Base-by-base conservation (phyloP, 768 basidiomycete genomes). In the Termitomyces sp. region DNA sequence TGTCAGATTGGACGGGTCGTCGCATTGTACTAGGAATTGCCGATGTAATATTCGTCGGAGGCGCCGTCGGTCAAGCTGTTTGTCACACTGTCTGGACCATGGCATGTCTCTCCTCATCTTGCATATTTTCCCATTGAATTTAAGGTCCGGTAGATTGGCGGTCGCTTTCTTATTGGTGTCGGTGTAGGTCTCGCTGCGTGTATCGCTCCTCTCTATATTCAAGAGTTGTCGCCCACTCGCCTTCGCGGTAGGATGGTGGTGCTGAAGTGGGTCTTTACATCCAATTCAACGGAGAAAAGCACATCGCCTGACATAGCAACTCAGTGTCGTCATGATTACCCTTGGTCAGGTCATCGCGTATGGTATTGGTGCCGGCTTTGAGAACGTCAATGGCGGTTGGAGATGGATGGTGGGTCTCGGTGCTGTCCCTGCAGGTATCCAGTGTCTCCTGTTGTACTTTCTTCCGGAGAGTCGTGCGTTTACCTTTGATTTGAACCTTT, bases 381-480 rank as follows among this genome's bases (percentile, higher is more conserved):
- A 75, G 55, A 77, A 79, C 54, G 68, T 79, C 51, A 68, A 68
- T 32, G 70, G 76, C 3, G 90, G 90, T 2, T 93, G 90, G 90
- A 72, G 90, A 50, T 92, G 82, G 82, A 88, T 91, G 86, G 87
- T 89, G 15, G 90, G 88, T 3, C 71, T 92, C 2, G 87, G 90
- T 14, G 80, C 81, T 1, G 72, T 87, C 2, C 88, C 88, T 1
- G 84, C 87, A 1, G 83, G 69, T 2, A 54, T 90, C 5, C 89
- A 91, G 63, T 72, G 85, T 37, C 43, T 77, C 3, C 69, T 83
- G 52, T 64, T 91, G 49, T 72, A 81, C 53, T 83, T 86, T 65
- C 72, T 91, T 3, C 90, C 90, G 2, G 90, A 93, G 68, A 87
- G 86, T 46, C 90, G 87, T 88, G 57, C 65, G 85, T 76, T 8